phyloP scores from a whole-genome alignment of 805 yeast species.

The Metschnikowia peoriensis region DNA sequence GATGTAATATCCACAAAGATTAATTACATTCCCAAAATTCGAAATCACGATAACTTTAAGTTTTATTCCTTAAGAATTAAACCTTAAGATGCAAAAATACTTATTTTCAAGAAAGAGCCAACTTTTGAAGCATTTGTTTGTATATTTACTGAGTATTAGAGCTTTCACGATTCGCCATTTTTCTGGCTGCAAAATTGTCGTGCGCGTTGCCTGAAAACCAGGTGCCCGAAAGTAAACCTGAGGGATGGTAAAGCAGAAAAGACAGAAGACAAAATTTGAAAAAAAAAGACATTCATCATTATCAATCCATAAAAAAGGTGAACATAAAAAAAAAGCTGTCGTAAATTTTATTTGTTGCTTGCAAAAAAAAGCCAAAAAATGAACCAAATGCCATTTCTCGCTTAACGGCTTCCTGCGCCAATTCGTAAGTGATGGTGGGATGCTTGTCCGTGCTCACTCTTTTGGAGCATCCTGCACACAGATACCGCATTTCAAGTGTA shows the following conservation, averaged over 20 bases:
- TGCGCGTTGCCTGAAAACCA: neutral
- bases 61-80: neutral
- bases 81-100: no score
- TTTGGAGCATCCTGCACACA: neutral
- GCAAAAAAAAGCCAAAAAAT: no score
- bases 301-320: no score
- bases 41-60: neutral
- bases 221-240: no score
- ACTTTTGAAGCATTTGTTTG: neutral
- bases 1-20: neutral
- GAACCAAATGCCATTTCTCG: neutral
- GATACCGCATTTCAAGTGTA: neutral
- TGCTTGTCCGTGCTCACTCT: neutral
- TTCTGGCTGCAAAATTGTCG: slow-evolving; percentile 2
- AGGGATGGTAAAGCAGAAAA: no score
- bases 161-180: no score
- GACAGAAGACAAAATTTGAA: neutral
- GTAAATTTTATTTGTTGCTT: no score
- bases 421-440: neutral
- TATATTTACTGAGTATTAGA: no score
- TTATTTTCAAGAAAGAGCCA: neutral
- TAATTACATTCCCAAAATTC: neutral
- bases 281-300: no score
- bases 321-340: no score
- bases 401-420: neutral